These are phyloP conservation scores for Candida boleticola DNA, from an alignment of 805 yeast genomes.

Conservation along the genomic window DNA sequence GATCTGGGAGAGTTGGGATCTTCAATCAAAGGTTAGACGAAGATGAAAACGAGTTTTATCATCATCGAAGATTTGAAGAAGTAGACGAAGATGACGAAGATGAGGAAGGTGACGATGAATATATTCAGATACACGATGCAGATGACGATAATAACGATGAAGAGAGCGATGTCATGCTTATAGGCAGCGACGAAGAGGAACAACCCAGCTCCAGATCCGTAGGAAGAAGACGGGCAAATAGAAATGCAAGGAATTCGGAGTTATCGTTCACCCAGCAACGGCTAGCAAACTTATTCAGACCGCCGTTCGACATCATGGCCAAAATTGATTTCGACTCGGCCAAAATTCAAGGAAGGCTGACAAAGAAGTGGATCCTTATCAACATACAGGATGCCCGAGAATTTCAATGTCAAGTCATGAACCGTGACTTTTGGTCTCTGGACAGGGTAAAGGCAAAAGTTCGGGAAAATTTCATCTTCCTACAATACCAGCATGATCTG, in stretches of 20 bases:
- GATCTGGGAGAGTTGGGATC: slow-evolving; percentile 47
- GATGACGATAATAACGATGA: slow-evolving; percentile 41
- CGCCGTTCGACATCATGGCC: slow-evolving; percentile 88
- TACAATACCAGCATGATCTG: slow-evolving; percentile 82
- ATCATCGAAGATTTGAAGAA: slow-evolving; percentile 14
- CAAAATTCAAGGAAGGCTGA: slow-evolving; percentile 58
- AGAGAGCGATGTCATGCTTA: slow-evolving; percentile 28
- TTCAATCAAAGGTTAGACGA: slow-evolving; percentile 57
- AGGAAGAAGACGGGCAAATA: slow-evolving; percentile 25
- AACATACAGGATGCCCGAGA: slow-evolving; percentile 85
- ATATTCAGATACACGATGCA: slow-evolving; percentile 26
- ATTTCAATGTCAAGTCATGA: slow-evolving; percentile 84
- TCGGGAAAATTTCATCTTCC: slow-evolving; percentile 67
- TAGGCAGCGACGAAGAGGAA: slow-evolving; percentile 28
- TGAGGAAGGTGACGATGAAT: slow-evolving; percentile 14
- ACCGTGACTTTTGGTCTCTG: slow-evolving; percentile 91
- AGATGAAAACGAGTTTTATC: slow-evolving; percentile 30
- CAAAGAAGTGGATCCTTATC: slow-evolving; percentile 77
- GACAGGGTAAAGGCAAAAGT: slow-evolving; percentile 61
- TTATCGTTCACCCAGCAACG: slow-evolving; percentile 58
- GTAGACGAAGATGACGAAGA: slow-evolving; percentile 25
- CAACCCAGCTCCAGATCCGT: slow-evolving; percentile 18
- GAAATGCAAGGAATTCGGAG: slow-evolving; percentile 26
- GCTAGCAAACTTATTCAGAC: slow-evolving; percentile 80
- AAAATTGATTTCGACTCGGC: slow-evolving; percentile 72